Percentiles rank a stretch among this genome's conserved stretches.
Evolutionary conservation across 371 early-diverging fungal species (phyloP).

Genomic region (Mucor velutinosus): DNA sequence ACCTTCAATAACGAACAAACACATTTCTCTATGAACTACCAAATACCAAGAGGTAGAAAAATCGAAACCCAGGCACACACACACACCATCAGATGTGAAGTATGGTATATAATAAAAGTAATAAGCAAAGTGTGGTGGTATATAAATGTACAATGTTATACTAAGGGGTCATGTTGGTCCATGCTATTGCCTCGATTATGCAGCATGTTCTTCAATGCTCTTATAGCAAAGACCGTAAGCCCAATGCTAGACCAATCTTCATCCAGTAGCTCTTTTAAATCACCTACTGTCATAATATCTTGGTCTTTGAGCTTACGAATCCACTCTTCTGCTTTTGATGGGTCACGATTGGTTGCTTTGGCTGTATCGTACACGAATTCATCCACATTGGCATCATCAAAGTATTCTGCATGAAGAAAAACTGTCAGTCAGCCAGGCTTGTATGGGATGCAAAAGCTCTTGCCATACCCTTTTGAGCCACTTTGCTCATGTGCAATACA

Average conservation of each 20-base stretch:
- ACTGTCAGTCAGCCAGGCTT: neutral
- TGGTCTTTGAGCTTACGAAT: constrained; percentile 61
- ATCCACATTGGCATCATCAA: constrained; percentile 60
- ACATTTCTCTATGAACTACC: too few relatives aligned
- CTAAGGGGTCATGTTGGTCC: neutral
- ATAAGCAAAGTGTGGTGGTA: too few relatives aligned
- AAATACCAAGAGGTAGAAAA: too few relatives aligned
- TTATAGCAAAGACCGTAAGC: constrained; percentile 81
- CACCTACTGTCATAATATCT: constrained; percentile 78
- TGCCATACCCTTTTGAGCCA: neutral
- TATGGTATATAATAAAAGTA: too few relatives aligned
- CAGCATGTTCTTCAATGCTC: constrained; percentile 73
- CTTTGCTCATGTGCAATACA: constrained; percentile 8
- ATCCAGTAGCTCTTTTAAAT: constrained; percentile 67
- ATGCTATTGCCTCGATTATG: neutral
- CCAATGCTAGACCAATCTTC: constrained; percentile 72
- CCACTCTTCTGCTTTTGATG: constrained; percentile 73
- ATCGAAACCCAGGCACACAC: too few relatives aligned
- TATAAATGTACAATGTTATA: too few relatives aligned
- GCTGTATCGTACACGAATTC: constrained; percentile 69
- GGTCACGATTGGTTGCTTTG: constrained; percentile 58
- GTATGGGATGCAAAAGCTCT: neutral
- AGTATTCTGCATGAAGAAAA: constrained; percentile 35
- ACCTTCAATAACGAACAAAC: too few relatives aligned
- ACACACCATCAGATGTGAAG: too few relatives aligned